phyloP scores from a whole-genome alignment of 164 flowering plant species.

The Santalum album region DNA sequence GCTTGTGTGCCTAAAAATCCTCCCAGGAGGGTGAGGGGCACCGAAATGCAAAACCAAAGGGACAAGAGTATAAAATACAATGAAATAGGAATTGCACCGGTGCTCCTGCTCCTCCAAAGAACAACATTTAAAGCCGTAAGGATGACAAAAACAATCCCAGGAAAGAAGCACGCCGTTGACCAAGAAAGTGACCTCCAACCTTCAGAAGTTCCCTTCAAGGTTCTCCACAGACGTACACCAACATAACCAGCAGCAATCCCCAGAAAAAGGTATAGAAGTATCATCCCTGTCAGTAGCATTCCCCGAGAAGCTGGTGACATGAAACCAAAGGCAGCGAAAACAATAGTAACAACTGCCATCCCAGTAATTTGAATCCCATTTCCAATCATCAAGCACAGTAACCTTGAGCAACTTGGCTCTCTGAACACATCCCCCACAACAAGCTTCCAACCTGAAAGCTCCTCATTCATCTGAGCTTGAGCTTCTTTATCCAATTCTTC shows the following conservation, averaged over 20 bases:
- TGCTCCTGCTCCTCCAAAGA: not conserved
- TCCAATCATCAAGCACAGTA: constrained; percentile 1
- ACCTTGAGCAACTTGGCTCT: not conserved
- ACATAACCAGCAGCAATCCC: not conserved
- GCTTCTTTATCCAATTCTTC: not conserved
- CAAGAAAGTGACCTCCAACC: not conserved
- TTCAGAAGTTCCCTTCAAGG: not conserved
- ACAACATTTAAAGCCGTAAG: not conserved
- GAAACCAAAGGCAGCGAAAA: not conserved
- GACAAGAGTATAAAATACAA: not conserved
- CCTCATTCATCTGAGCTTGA: not conserved
- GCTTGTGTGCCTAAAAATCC: not conserved
- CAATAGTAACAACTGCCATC: not conserved
- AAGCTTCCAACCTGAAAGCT: not conserved
- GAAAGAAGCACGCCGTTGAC: not conserved
- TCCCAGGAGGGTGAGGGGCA: not conserved
- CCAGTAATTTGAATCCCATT: not conserved
- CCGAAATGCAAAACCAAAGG: not conserved
- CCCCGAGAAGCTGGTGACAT: not conserved
- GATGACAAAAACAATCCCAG: not conserved
- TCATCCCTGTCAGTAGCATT: not conserved
- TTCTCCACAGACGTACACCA: not conserved
- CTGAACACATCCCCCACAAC: not conserved
- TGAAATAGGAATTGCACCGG: not conserved
- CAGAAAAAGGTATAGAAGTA: not conserved